These are phyloP conservation scores for Tuber umbilicatum DNA, from an alignment of 495 filamentous ascomycete species.

Conservation along the genomic window DNA sequence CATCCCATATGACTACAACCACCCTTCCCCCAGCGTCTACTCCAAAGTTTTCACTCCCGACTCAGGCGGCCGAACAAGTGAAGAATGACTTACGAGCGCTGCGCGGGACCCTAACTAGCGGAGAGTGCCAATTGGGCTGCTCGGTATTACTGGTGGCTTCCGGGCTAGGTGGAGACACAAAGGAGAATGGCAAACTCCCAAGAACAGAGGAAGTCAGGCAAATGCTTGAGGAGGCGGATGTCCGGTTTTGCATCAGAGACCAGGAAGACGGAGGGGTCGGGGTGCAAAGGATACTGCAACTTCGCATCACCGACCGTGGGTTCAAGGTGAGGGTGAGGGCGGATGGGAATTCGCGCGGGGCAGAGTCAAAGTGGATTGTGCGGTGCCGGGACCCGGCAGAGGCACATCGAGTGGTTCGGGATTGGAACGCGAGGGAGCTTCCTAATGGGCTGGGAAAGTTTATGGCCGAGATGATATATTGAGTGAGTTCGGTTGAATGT, in stretches of 20 bases:
- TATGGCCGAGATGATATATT: slow-evolving; percentile 37
- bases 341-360: slow-evolving; percentile 25
- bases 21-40: slow-evolving; percentile 30
- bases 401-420: slow-evolving; percentile 33
- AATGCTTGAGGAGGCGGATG: slow-evolving; percentile 28
- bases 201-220: slow-evolving; percentile 32
- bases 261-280: slow-evolving; percentile 21
- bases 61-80: slow-evolving; percentile 11
- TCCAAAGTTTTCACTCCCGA: slow-evolving; percentile 21
- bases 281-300: slow-evolving; percentile 27
- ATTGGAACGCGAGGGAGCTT: slow-evolving; percentile 25
- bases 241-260: slow-evolving; percentile 28
- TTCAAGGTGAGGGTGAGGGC: slow-evolving; percentile 29
- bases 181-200: slow-evolving; percentile 33
- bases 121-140: slow-evolving; percentile 13
- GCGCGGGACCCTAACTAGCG: slow-evolving; percentile 8
- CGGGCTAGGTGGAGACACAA: slow-evolving; percentile 23
- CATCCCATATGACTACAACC: not conserved
- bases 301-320: slow-evolving; percentile 16
- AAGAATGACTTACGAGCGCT: slow-evolving; percentile 15
- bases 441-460: slow-evolving; percentile 30
- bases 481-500: slow-evolving; percentile 4
- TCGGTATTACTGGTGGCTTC: slow-evolving; percentile 31
- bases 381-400: slow-evolving; percentile 33
- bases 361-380: slow-evolving; percentile 38